Percentiles rank a stretch among this genome's conserved stretches.
These are phyloP conservation scores for Pichia sp. DNA, from an alignment of 1,139 yeast genomes.

Conservation along the genomic window DNA sequence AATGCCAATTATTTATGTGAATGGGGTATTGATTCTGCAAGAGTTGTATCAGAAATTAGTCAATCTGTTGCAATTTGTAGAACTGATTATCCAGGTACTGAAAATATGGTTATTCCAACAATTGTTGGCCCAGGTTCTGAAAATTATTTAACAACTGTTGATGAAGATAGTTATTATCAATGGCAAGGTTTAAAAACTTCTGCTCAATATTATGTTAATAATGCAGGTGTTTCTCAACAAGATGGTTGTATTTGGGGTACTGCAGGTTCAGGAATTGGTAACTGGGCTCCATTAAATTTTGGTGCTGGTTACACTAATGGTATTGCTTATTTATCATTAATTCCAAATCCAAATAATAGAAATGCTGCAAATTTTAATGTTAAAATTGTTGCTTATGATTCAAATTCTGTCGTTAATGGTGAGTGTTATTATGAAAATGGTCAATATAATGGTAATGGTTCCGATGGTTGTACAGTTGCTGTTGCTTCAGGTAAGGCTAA, in stretches of 20 bases:
- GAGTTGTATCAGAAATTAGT: conserved; percentile 49
- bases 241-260: conserved; percentile 78
- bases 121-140: conserved; percentile 54
- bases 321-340: conserved; percentile 63
- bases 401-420: conserved; percentile 48
- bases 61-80: conserved; percentile 69
- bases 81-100: conserved; percentile 87
- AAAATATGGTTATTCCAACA: conserved; percentile 80
- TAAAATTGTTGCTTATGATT: conserved; percentile 57
- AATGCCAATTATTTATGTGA: conserved; percentile 59
- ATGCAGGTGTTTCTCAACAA: conserved; percentile 68
- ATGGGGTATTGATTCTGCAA: conserved; percentile 65
- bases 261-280: conserved; percentile 59
- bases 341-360: conserved; percentile 74
- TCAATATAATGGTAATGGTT: conserved; percentile 51
- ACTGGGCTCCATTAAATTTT: conserved; percentile 77
- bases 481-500: conserved; percentile 62
- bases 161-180: conserved; percentile 51
- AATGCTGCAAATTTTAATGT: conserved; percentile 59
- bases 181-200: conserved; percentile 67
- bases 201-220: conserved; percentile 74
- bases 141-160: conserved; percentile 59
- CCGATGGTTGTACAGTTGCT: conserved; percentile 75
- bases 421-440: conserved; percentile 61
- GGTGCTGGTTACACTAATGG: conserved; percentile 66